Evolutionary conservation across 108 stramenopile species (phyloP), one percentile per base, ranked within the genome.

Genomic region (Skeletonema costatum): DNA sequence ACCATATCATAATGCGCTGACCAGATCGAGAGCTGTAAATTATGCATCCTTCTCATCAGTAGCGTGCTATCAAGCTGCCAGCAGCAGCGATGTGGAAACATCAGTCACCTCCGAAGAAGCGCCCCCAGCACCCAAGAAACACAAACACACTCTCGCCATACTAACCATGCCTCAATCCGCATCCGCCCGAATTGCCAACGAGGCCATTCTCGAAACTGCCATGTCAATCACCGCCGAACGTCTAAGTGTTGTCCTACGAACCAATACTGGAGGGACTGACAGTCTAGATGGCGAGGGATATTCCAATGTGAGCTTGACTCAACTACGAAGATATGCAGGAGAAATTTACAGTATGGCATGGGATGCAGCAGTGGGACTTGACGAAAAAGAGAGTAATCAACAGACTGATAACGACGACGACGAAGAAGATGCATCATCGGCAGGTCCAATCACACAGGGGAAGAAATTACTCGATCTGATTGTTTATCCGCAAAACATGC

Each of bases 401-500:
- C 29, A 51, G 14, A 64, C 64, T 25, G 64, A 58, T 5, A 32
- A 38, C 17, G 39, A 67, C 21, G 39, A 38, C 17, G 39, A 67
- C 21, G 61, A 32, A 16, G 74, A 70, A 19, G 32, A 42, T 41
- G 29, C 29, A 4, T 50, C 31, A 32, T 14, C 16, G 13, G 71
- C 42, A 14, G 70, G 71, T 32, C 66, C 68, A 60, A 53, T 75
- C 42, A 48, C 76, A n/a, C 6, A 39, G 32, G 81, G 81, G 64
- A 77, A 77, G n/a, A 75, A 70, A 38, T 75, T 95, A 41, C 80
- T 89, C 9, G 86, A 96, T 83, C 87, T 96, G 3, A 90, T 96
- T 38, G 91, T 96, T 11, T 96, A 96, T 82, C 90, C 92, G 0
- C 92, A 92, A 63, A 91, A 92, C 72, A 76, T 96, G 63, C 95